Percentiles rank a stretch among this genome's conserved stretches.
phyloP scores from a whole-genome alignment of 306 rosid species.

The Vigna mungo region DNA sequence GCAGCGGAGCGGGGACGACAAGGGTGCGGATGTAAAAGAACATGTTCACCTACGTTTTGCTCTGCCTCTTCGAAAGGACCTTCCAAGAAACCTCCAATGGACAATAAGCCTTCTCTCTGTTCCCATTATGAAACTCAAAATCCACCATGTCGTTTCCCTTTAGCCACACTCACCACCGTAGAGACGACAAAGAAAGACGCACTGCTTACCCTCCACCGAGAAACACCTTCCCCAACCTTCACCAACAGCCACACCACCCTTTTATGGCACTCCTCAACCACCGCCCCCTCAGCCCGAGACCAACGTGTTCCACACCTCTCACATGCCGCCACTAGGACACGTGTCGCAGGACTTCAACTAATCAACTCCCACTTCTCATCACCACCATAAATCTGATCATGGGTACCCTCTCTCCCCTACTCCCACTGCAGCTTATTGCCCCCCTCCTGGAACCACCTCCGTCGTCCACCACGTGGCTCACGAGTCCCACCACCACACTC shows the following conservation, averaged over 20 bases:
- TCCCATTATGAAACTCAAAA: background rate
- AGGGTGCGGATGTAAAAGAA: no score
- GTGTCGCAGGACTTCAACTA: no score
- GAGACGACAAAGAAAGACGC: constrained; percentile 22
- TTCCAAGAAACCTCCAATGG: no score
- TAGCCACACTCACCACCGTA: background rate
- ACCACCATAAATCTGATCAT: background rate
- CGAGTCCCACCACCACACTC: no score
- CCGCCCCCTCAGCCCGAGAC: constrained; percentile 36
- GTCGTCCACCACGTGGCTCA: no score
- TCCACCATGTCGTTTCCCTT: constrained; percentile 54
- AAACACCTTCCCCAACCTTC: constrained; percentile 9
- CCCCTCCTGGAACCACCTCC: no score
- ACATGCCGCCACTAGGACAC: background rate
- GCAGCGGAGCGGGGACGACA: no score
- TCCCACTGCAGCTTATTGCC: background rate
- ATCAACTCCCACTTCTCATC: background rate
- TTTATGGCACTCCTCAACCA: background rate
- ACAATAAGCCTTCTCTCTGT: background rate
- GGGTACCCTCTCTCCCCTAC: constrained; percentile 5
- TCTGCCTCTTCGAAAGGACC: no score
- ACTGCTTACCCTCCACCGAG: constrained; percentile 31
- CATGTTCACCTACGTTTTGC: no score
- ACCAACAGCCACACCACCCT: constrained; percentile 12
- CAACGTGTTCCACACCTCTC: constrained; percentile 52